These are phyloP conservation scores for Toxoplasma gondii DNA, from an alignment of 169 alveolate genomes.

Conservation along the genomic window DNA sequence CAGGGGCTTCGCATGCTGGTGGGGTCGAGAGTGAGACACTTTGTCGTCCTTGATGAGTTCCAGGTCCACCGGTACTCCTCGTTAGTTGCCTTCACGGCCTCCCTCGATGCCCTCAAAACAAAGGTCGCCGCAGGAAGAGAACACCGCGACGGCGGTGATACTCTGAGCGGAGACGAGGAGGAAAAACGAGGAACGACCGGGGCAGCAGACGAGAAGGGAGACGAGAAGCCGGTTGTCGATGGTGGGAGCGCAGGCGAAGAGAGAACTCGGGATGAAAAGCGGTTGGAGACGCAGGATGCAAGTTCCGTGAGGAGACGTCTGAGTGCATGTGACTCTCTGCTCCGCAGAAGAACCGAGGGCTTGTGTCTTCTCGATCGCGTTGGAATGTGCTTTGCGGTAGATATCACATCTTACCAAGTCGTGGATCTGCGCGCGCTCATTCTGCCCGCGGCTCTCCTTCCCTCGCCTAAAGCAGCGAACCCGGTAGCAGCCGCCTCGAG, in stretches of 20 bases:
- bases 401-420: not conserved
- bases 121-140: no score
- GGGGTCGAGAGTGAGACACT: not conserved
- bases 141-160: not conserved
- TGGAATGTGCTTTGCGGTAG: constrained; percentile 9
- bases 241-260: not conserved
- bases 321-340: not conserved
- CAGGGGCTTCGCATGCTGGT: not conserved
- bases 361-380: not conserved
- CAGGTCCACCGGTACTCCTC: constrained; percentile 18
- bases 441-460: not conserved
- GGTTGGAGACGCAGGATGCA: not conserved
- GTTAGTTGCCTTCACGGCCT: not conserved
- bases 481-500: not conserved
- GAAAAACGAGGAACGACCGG: not conserved
- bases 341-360: not conserved
- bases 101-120: not conserved
- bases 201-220: not conserved
- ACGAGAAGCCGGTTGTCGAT: not conserved
- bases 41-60: not conserved
- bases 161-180: not conserved
- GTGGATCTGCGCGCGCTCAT: constrained; percentile 6
- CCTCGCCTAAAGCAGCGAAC: not conserved
- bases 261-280: not conserved
- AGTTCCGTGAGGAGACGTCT: not conserved